Evolutionary conservation across 805 yeast species (phyloP).

Genomic region (Wickerhamiella bombiphila): DNA sequence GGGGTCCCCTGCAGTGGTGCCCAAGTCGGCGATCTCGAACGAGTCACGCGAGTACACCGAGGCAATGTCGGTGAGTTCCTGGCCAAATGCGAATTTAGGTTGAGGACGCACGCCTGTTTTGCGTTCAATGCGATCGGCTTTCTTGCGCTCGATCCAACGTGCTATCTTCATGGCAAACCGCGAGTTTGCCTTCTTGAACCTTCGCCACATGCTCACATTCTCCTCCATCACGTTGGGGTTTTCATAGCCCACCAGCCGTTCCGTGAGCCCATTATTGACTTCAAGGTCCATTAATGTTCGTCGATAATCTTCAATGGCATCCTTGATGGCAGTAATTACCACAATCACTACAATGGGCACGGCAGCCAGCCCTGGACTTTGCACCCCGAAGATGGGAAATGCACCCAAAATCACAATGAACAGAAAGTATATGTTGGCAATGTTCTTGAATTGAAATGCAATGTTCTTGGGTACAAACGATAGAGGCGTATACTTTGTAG

Average conservation of each 20-base stretch:
- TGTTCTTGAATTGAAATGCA: conserved; percentile 63
- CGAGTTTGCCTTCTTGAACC: conserved; percentile 41
- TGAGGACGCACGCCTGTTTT: conserved; percentile 16
- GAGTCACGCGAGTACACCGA: conserved; percentile 15
- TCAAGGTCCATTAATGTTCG: conserved; percentile 52
- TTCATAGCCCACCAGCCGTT: conserved; percentile 37
- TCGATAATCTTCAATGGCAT: conserved; percentile 65
- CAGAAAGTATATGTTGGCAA: conserved; percentile 84
- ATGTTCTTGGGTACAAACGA: conserved; percentile 81
- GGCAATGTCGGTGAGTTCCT: conserved; percentile 14
- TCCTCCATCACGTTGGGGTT: conserved; percentile 49
- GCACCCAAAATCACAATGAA: conserved; percentile 65
- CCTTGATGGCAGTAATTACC: conserved; percentile 57
- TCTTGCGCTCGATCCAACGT: conserved; percentile 13
- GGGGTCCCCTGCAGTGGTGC: conserved; percentile 12
- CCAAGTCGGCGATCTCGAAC: conserved; percentile 13
- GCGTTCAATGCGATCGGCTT: conserved; percentile 14
- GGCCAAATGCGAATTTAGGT: conserved; percentile 10
- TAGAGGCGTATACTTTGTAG: conserved; percentile 90
- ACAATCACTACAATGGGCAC: conserved; percentile 75
- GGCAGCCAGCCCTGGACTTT: conserved; percentile 59
- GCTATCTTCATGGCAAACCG: conserved; percentile 15
- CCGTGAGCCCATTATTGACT: conserved; percentile 56
- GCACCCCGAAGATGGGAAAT: conserved; percentile 62
- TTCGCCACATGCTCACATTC: conserved; percentile 50